Base-by-base conservation (phyloP, 148 eudicot species). In the Spergularia bocconei region DNA sequence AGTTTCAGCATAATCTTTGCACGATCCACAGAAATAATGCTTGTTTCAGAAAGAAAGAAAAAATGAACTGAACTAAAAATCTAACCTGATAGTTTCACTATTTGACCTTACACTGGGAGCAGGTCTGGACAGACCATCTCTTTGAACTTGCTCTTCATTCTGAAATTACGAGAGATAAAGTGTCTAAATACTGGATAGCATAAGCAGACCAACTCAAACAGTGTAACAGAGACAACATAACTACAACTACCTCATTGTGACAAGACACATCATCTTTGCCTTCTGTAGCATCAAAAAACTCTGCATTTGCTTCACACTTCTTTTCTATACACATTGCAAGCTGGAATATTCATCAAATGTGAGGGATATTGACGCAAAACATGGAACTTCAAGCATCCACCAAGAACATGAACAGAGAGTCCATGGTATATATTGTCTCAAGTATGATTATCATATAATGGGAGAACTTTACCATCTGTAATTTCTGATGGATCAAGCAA, bases 401-500 rank as follows among this genome's bases (percentile, higher is more conserved):
- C 12, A 75, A 54, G 23, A 25, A 23, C 55, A 53, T 59, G 51
- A 51, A 58, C 38, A 79, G 61, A 79, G 61, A 21, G 29, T 21
- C 62, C 36, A 33, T 56, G 54, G 36, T 29, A 56, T 54, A 64
- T 70, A 52, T 47, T 57, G 47, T 23, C 33, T 15, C 9, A 44
- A 17, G n/a, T 56, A 72, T 50, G 19, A 65, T 12, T 17, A 51
- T 53, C 20, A 11, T 57, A 80, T 41, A 76, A 50, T 33, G 48
- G 48, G 25, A 53, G 59, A 75, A 67, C 76, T 69, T 84, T 87
- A 95, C 98, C 98, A 94, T 92, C 79, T 95, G 93, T 52, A 95
- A 86, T 79, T 95, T 95, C 85, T 95, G 98, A 73, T 95, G 82
- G 71, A 92, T 86, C 86, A 95, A 86, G 84, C 97, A 92, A 36